phyloP scores from a whole-genome alignment of 257 asterid species.

The Cruciata laevipes region DNA sequence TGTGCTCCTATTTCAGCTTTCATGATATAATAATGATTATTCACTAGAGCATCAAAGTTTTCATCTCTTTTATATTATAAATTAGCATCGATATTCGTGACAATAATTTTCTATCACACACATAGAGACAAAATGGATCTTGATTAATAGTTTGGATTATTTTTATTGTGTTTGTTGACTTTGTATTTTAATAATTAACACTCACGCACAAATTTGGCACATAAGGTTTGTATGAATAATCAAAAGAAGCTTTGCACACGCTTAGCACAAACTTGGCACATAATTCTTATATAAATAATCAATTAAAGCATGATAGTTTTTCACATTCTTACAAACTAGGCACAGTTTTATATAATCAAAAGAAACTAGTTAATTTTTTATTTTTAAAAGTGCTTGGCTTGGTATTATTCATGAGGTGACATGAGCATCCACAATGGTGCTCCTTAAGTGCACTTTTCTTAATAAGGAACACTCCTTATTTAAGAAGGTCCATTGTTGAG shows the following conservation, averaged over 20 bases:
- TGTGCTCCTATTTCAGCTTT: not conserved
- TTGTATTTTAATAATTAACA: not conserved
- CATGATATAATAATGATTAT: not conserved
- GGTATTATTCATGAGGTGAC: not conserved
- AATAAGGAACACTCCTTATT: too few relatives aligned
- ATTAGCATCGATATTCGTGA: not conserved
- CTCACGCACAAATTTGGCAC: not conserved
- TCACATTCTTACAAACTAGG: too few relatives aligned
- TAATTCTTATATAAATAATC: too few relatives aligned
- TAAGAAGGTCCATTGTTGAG: too few relatives aligned
- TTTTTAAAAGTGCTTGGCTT: not conserved
- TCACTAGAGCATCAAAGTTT: not conserved
- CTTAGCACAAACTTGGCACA: not conserved
- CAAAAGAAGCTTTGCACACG: not conserved
- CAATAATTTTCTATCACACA: not conserved
- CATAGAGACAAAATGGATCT: not conserved
- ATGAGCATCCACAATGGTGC: too few relatives aligned
- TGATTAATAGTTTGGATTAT: not conserved
- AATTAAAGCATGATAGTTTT: too few relatives aligned
- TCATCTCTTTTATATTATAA: not conserved
- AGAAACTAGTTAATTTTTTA: not conserved
- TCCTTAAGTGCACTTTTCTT: too few relatives aligned
- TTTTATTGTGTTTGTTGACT: not conserved
- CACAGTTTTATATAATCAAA: too few relatives aligned
- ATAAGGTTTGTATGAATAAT: too few relatives aligned